Conservation (phyloP, 2,329 filamentous ascomycete genomes). For the Clarireedia homoeocarpa region DNA sequence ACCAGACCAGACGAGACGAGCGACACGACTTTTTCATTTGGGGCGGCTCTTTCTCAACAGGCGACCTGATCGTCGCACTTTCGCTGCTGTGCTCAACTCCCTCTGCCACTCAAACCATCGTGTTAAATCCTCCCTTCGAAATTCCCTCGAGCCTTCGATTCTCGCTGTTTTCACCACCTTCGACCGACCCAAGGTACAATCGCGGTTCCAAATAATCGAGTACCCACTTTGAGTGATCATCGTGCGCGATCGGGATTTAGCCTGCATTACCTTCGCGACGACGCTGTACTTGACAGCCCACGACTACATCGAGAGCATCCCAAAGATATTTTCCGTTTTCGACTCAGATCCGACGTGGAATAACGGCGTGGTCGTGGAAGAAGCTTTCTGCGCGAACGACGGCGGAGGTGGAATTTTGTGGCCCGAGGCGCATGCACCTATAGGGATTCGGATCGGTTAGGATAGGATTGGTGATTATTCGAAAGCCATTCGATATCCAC, state of each 20-base stretch:
- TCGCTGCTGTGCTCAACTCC: conserved; percentile 10
- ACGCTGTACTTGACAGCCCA: conserved; percentile 7
- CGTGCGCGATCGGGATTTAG: conserved; percentile 19
- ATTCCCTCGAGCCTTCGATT: conserved; percentile 1
- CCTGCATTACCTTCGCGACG: conserved; percentile 19
- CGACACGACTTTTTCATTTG: conserved; percentile 5
- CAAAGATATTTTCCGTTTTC: conserved; percentile 10
- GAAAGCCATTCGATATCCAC: conserved; percentile 48
- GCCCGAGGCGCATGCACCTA: conserved; percentile 22
- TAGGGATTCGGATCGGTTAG: conserved; percentile 5
- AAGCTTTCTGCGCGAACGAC: conserved; percentile 39
- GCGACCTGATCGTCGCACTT: conserved; percentile 16
- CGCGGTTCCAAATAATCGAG: conserved; percentile 1
- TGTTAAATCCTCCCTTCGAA: background rate
- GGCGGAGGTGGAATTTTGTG: conserved; percentile 29
- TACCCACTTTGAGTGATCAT: conserved; percentile 9
- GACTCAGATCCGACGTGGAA: background rate
- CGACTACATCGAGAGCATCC: conserved; percentile 1
- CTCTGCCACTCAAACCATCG: background rate
- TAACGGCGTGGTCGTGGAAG: conserved; percentile 17
- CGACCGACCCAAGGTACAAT: conserved; percentile 12
- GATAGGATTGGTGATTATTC: conserved; percentile 6
- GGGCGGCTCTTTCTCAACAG: conserved; percentile 15
- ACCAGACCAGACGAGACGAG: conserved; percentile 17
- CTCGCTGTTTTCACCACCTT: conserved; percentile 9